phyloP scores from a whole-genome alignment of 2,329 filamentous ascomycete genomes.

The Venturia asperata region DNA sequence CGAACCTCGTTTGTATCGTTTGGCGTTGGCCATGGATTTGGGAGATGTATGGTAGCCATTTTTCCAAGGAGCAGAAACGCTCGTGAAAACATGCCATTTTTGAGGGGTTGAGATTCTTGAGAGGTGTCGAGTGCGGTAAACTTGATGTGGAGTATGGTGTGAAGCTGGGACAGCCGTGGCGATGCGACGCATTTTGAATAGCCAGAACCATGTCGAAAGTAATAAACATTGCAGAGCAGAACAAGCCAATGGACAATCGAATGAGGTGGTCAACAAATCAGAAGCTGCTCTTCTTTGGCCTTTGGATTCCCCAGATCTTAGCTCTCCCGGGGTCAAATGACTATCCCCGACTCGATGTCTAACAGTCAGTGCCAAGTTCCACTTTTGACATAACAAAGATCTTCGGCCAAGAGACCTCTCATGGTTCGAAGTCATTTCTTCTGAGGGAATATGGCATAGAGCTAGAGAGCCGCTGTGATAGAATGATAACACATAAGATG shows the following conservation, averaged over 20 bases:
- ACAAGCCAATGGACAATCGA: neutral
- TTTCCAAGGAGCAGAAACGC: neutral
- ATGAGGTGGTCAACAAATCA: too few species aligned
- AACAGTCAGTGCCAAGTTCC: too few species aligned
- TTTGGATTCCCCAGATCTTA: neutral
- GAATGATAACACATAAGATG: neutral
- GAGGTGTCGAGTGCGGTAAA: neutral
- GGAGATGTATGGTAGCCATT: neutral
- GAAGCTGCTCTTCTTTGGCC: too few species aligned
- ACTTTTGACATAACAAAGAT: too few species aligned
- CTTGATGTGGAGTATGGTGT: neutral
- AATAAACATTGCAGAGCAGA: neutral
- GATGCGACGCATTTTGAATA: neutral
- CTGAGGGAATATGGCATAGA: neutral
- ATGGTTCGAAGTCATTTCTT: neutral
- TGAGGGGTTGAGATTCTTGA: neutral
- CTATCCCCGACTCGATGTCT: too few species aligned
- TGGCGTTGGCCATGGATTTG: neutral
- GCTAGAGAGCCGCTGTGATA: neutral
- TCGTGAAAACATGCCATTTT: neutral
- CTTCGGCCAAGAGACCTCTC: too few species aligned
- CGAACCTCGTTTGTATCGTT: neutral
- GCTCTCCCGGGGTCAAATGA: neutral
- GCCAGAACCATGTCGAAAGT: neutral
- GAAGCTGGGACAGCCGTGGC: neutral